phyloP scores from a whole-genome alignment of 2,329 filamentous ascomycete species.

The Ilyonectria sp. region DNA sequence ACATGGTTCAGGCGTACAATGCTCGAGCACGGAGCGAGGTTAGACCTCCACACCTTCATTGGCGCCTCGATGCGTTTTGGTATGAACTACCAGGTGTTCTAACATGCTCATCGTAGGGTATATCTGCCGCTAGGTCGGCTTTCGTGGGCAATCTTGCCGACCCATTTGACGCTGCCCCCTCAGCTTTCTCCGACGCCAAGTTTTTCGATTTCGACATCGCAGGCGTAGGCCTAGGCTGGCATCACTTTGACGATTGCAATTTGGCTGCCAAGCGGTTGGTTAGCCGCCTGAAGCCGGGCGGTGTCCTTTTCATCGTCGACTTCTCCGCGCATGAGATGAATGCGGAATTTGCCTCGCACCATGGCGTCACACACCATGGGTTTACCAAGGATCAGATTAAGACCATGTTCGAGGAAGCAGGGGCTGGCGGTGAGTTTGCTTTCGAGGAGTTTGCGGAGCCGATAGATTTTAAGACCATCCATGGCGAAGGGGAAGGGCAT shows the following conservation, averaged over 20 bases:
- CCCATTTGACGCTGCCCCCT: constrained; percentile 62
- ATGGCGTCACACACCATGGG: constrained; percentile 76
- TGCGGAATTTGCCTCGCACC: constrained; percentile 42
- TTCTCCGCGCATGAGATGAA: constrained; percentile 70
- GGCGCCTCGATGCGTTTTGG: neutral
- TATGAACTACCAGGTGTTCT: neutral
- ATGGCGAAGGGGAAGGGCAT: constrained; percentile 41
- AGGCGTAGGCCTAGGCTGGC: constrained; percentile 74
- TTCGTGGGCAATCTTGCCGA: constrained; percentile 71
- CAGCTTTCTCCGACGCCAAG: constrained; percentile 70
- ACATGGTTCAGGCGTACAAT: constrained; percentile 81
- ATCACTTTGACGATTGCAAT: constrained; percentile 77
- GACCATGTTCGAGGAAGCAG: constrained; percentile 75
- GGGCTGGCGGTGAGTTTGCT: constrained; percentile 69
- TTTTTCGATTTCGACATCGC: constrained; percentile 81
- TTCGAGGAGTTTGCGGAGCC: constrained; percentile 69
- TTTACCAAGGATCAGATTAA: constrained; percentile 74
- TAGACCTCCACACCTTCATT: constrained; percentile 30
- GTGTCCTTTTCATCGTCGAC: constrained; percentile 78
- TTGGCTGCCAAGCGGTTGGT: constrained; percentile 72
- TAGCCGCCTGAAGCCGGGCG: constrained; percentile 75
- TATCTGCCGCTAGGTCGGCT: constrained; percentile 68
- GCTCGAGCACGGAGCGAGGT: constrained; percentile 69
- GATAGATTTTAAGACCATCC: constrained; percentile 56
- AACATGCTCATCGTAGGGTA: constrained; percentile 28